These are phyloP conservation scores for Fusarium chlamydosporum DNA, from an alignment of 2,329 filamentous ascomycete species.

Conservation along the genomic window DNA sequence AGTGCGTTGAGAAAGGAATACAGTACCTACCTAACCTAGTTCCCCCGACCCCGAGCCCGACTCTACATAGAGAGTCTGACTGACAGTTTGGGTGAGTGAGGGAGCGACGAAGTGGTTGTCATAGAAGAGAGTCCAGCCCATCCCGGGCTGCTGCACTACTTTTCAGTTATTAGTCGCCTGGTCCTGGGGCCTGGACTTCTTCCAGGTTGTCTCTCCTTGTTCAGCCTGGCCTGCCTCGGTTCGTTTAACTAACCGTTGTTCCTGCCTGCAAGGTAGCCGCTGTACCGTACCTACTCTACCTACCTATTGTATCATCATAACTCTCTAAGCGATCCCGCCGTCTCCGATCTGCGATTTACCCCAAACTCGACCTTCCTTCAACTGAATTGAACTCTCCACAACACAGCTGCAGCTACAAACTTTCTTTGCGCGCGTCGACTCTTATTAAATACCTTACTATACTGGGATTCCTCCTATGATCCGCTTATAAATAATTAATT, in stretches of 20 bases:
- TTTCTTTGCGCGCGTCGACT: conserved; percentile 7
- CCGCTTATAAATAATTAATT: conserved; percentile 14
- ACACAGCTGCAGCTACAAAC: conserved; percentile 10
- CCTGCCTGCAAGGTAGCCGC: conserved; percentile 5
- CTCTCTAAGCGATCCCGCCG: conserved; percentile 32
- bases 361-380: conserved; percentile 34
- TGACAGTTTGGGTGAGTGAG: conserved; percentile 5
- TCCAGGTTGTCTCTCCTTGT: conserved; percentile 30
- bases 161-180: conserved; percentile 17
- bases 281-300: too few species aligned
- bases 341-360: conserved; percentile 42
- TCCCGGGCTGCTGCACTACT: background rate
- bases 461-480: conserved; percentile 1
- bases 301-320: conserved; percentile 25
- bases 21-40: background rate
- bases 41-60: background rate
- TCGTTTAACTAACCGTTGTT: conserved; percentile 12
- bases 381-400: conserved; percentile 29
- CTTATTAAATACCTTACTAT: background rate
- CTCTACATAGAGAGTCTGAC: conserved; percentile 12
- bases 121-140: conserved; percentile 23
- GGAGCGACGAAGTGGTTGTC: conserved; percentile 26
- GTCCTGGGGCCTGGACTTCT: conserved; percentile 12
- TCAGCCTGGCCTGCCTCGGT: conserved; percentile 12
- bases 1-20: conserved; percentile 10